Base-by-base conservation (phyloP, 371 early-diverging fungal genomes). In the Nematocida parisii region DNA sequence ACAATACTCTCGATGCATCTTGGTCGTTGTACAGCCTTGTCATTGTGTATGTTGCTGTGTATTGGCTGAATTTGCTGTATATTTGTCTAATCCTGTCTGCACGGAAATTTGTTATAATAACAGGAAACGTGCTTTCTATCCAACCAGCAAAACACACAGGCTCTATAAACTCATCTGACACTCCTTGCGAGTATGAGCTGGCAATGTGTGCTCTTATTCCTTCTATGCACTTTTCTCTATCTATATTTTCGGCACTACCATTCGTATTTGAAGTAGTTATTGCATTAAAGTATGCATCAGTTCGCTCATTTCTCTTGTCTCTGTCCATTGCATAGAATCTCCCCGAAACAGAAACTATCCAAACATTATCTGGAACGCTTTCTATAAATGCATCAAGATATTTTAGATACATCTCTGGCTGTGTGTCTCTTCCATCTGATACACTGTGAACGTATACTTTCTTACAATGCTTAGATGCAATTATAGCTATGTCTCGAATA, bases 291-390 rank as follows among this genome's bases (percentile, higher is more conserved):
- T 96, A 96, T 62, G 93, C 83, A 89, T 94, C 89, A 74, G 95
- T 88, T 84, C 98, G 91, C 88, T 97, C 96, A 93, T 95, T 94
- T 82, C 97, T 92, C 90, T 94, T 95, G 89, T 98, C 98, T 87
- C 99, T 92, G 87, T 99, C 99, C 99, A 99, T 99, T 73, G 96
- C 94, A 87, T 96, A 98, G 90, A 95, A 99, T 71, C 99, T 90
- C 44, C 99, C 99, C 24, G 90, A 89, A 54, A 97, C 90, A 50
- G 95, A 93, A 46, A 94, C 96, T 24, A 98, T 74, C 83, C 89
- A 90, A 80, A 95, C 96, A 86, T 93, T 94, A 7, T 47, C 40
- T 44, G 68, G 70, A 18, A 70, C 39, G 9, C 20, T 13, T 39
- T 20, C 22, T n/a, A 66, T 15, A 9, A 67, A 18, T 57, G 1